Base-by-base conservation (phyloP, 2,329 filamentous ascomycete species). In the Hyphodiscus sp. region DNA sequence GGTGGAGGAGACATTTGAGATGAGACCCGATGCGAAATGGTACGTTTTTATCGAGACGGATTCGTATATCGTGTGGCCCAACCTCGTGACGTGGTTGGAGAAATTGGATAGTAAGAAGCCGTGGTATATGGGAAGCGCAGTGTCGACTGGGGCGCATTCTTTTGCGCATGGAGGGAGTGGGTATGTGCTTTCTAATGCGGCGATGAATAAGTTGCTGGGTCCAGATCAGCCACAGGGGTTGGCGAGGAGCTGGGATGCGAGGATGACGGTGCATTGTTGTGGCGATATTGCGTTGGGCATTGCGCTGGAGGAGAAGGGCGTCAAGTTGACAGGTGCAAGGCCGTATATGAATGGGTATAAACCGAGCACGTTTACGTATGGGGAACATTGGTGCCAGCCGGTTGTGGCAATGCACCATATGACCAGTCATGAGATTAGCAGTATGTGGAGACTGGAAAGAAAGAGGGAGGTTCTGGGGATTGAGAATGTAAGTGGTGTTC, bases 11-110 rank as follows among this genome's bases (percentile, higher is more conserved):
- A 67, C 76, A 0, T 82, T 75, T 60, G 62, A 67, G 20, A 66
- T 76, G 66, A 72, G 74, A 9, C 79, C 79, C 10, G 63, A 72
- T 53, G 75, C 75, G 53, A 76, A 81, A 58, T 83, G 80, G 80
- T 83, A 81, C 61, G 64, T 83, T 15, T 82, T 80, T 57, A 72
- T 82, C 56, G 80, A 83, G 50, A 77, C 78, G 48, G 80, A 82
- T 63, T 79, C 78, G 9, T 82, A 82, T 60, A 71, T 82, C 11
- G 67, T 79, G 42, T 79, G 78, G 75, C 69, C 73, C 15, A 80
- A 76, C 50, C 62, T 82, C 20, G 68, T 75, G 30, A 66, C 72
- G 41, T 81, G 76, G 74, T 66, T 82, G 44, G 60, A 65, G 42
- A 66, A 60, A 26, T 63, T 80, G 16, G 69, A 80, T 57, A 69